Conservation (phyloP, 495 filamentous ascomycete genomes). For the Aspergillus nanangensis region DNA sequence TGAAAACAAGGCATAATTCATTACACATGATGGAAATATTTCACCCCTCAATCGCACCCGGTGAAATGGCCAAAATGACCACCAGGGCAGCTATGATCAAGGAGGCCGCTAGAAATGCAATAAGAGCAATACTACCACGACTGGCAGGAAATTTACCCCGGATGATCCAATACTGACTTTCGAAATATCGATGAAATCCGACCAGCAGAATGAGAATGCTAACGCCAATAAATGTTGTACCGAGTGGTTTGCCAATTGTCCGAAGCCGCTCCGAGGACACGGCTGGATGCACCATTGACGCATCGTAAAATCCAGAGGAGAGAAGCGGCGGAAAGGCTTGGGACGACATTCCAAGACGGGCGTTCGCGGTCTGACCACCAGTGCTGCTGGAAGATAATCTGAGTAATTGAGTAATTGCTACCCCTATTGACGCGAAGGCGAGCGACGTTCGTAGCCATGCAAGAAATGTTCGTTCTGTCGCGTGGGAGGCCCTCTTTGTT, state of each 20-base stretch:
- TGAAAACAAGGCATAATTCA: too few relatives aligned
- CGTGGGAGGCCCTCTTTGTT: neutral
- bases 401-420: slow-evolving; percentile 95
- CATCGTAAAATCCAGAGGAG: slow-evolving; percentile 17
- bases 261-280: slow-evolving; percentile 47
- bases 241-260: slow-evolving; percentile 86
- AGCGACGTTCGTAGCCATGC: slow-evolving; percentile 96
- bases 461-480: slow-evolving; percentile 86
- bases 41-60: slow-evolving; percentile 40
- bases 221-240: slow-evolving; percentile 86
- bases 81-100: slow-evolving; percentile 69
- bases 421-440: slow-evolving; percentile 93
- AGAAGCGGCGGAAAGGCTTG: slow-evolving; percentile 17
- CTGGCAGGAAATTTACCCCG: slow-evolving; percentile 92
- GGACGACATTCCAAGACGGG: slow-evolving; percentile 2
- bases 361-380: slow-evolving; percentile 1
- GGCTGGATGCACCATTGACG: slow-evolving; percentile 8
- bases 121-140: slow-evolving; percentile 76
- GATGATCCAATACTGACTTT: slow-evolving; percentile 79
- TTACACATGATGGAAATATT: neutral
- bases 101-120: slow-evolving; percentile 63
- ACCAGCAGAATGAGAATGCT: slow-evolving; percentile 80
- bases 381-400: slow-evolving; percentile 68
- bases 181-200: slow-evolving; percentile 69
- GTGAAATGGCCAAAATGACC: slow-evolving; percentile 65